phyloP scores from a whole-genome alignment of 352 stramenopile genomes.

The Globisporangium rhizosaccharum region DNA sequence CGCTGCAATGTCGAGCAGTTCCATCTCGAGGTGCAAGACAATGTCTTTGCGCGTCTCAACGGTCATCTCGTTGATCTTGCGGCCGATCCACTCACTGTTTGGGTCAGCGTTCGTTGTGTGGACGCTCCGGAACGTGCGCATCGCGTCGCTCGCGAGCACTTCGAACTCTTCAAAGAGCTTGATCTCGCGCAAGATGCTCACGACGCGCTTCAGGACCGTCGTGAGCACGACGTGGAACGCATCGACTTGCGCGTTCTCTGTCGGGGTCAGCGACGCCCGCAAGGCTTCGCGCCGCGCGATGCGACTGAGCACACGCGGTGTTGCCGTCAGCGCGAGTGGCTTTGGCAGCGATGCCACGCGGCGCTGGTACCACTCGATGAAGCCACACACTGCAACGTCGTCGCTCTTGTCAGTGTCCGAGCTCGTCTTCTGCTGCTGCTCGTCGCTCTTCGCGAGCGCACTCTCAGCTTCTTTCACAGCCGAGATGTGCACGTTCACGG shows the following conservation, averaged over 20 bases:
- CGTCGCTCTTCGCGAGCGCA: neutral
- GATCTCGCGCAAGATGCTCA: conserved; percentile 50
- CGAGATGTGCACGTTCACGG: conserved; percentile 29
- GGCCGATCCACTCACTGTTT: conserved; percentile 47
- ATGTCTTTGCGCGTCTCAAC: conserved; percentile 50
- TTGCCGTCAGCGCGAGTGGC: conserved; percentile 3
- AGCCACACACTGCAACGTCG: conserved; percentile 10
- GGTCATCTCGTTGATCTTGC: conserved; percentile 48
- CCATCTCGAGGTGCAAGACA: conserved; percentile 54
- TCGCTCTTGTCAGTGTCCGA: neutral
- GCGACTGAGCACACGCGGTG: conserved; percentile 21
- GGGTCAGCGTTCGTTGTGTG: conserved; percentile 43
- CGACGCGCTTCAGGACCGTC: conserved; percentile 48
- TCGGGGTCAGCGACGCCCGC: conserved; percentile 43
- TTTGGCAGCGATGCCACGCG: conserved; percentile 13
- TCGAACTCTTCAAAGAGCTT: conserved; percentile 60
- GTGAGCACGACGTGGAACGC: conserved; percentile 46
- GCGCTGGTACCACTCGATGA: conserved; percentile 33
- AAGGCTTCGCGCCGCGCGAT: conserved; percentile 44
- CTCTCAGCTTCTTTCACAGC: conserved; percentile 6
- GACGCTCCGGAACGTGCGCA: conserved; percentile 39
- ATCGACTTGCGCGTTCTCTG: conserved; percentile 58
- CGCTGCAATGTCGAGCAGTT: conserved; percentile 47
- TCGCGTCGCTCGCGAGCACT: conserved; percentile 34
- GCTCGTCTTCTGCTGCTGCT: neutral